Evolutionary conservation across 148 eudicot species (phyloP), one percentile per base, ranked within the genome.

Genomic region (Polygonum maritimum): DNA sequence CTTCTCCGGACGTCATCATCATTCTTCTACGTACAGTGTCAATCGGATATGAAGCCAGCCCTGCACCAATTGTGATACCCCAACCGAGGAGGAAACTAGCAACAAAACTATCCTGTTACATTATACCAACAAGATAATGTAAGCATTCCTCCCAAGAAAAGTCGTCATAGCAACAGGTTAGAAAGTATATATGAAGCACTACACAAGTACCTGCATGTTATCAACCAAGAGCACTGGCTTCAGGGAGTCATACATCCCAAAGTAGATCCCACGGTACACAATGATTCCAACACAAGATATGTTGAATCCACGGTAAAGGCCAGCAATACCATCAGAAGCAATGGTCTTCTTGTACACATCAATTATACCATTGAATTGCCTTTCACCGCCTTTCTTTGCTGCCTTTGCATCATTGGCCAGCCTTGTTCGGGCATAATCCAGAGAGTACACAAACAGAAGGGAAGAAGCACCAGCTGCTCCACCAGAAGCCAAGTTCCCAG

Each of bases 381-480:
- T 87, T 75, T 72, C 84, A 74, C 88, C 94, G 26, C 92, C 95
- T 70, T 79, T 82, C 75, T 85, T 90, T 18, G 92, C 83, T 76
- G 87, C 85, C 90, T 45, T 88, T 85, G 82, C 90, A 89, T 76
- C 90, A 76, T 87, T 92, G 40, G 97, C 92, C 80, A 92, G 78
- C 26, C 97, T 87, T 4, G 95, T 92, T 52, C 95, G 82, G 44
- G 92, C 95, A 5, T 11, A 92, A 79, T 92, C 97, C 63, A 92
- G 69, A 15, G 95, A 86, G 69, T 92, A 92, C 69, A 88, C 95
- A 72, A 90, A 87, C 51, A 89, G 69, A 26, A 80, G 84, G 57
- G 97, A 92, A 36, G 92, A 80, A 63, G 95, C 95, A 80, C 97
- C 95, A 78, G 97, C 97, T 54, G 85, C 87, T 45, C 88, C 97